Conservation (phyloP, 176 grass and related monocot species). For the Paspalum notatum region DNA sequence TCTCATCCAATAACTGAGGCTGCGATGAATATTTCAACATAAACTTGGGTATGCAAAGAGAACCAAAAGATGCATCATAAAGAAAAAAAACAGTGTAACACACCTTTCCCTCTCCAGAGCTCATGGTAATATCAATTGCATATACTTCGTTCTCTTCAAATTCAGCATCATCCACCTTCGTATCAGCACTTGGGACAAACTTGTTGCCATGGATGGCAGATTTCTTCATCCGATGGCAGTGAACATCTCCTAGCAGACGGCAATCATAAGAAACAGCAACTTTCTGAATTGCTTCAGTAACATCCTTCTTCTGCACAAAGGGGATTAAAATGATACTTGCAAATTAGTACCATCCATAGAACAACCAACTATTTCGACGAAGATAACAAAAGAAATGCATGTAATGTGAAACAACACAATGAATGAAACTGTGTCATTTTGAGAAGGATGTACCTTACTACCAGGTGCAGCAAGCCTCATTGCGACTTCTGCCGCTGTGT, state of each 20-base stretch:
- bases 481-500: constrained; percentile 94
- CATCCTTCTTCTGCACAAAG: constrained; percentile 88
- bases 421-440: too few relatives aligned
- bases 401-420: too few relatives aligned
- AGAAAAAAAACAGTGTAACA: constrained; percentile 1
- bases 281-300: constrained; percentile 97
- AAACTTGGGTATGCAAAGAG: background rate
- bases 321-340: constrained; percentile 17
- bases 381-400: too few relatives aligned
- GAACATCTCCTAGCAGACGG: constrained; percentile 95
- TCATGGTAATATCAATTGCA: constrained; percentile 92
- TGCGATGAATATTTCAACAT: constrained; percentile 18
- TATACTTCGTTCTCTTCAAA: constrained; percentile 99
- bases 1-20: constrained; percentile 97
- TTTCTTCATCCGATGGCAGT: constrained; percentile 96
- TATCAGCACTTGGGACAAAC: constrained; percentile 79
- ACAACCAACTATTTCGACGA: too few relatives aligned
- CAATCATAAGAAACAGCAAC: constrained; percentile 92
- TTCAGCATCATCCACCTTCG: constrained; percentile 96
- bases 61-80: background rate
- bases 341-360: too few relatives aligned
- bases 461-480: constrained; percentile 91
- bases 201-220: constrained; percentile 99
- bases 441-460: constrained; percentile 67
- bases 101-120: constrained; percentile 97